phyloP scores from a whole-genome alignment of 1,284 basidiomycete genomes.

The Ustanciosporium gigantosporum region DNA sequence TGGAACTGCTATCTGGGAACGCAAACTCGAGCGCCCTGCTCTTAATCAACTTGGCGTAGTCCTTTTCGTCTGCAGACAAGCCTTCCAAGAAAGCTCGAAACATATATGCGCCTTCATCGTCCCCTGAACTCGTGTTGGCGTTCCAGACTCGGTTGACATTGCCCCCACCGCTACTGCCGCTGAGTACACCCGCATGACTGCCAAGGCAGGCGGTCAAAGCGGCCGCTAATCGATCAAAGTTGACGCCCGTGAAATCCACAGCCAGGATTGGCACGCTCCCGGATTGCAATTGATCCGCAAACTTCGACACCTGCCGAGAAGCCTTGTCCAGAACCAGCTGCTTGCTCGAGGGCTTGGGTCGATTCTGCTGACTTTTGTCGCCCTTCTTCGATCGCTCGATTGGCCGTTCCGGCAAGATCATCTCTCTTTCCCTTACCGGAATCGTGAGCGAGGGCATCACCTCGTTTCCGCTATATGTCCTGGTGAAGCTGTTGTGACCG shows the following conservation, averaged over 20 bases:
- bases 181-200: slow-evolving; percentile 12
- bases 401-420: slow-evolving; percentile 40
- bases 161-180: not conserved
- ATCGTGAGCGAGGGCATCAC: slow-evolving; percentile 37
- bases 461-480: slow-evolving; percentile 29
- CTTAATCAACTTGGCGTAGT: slow-evolving; percentile 43
- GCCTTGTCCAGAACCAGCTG: slow-evolving; percentile 51
- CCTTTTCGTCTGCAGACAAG: slow-evolving; percentile 47
- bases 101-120: slow-evolving; percentile 30
- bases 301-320: slow-evolving; percentile 35
- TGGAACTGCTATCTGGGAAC: slow-evolving; percentile 21
- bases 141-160: not conserved
- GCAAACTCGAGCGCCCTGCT: slow-evolving; percentile 24
- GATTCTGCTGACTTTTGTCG: slow-evolving; percentile 41
- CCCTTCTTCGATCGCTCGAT: slow-evolving; percentile 39
- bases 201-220: slow-evolving; percentile 35
- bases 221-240: slow-evolving; percentile 38
- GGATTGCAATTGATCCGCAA: slow-evolving; percentile 38
- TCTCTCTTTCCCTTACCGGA: slow-evolving; percentile 35
- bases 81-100: slow-evolving; percentile 43
- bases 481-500: slow-evolving; percentile 17
- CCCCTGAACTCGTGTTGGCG: not conserved
- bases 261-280: slow-evolving; percentile 51
- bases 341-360: slow-evolving; percentile 33
- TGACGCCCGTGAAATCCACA: slow-evolving; percentile 43